phyloP scores from a whole-genome alignment of 2,329 filamentous ascomycete species.

The Onygenales sp. region DNA sequence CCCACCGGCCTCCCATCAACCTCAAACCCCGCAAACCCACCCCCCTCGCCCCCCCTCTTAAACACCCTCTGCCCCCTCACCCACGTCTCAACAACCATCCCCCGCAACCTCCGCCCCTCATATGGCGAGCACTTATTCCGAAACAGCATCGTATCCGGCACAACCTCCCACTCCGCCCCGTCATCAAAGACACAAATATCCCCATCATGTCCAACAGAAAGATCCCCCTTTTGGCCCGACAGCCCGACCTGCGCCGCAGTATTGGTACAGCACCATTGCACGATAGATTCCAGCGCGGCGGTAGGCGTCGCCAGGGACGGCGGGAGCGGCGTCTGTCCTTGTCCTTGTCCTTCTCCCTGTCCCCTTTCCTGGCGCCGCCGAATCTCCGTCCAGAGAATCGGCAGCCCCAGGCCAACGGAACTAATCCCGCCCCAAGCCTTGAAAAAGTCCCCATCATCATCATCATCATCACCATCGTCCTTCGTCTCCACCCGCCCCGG shows the following conservation, averaged over 20 bases:
- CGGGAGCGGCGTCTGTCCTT: slow-evolving; percentile 16
- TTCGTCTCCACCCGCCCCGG: slow-evolving; percentile 26
- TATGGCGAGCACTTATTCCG: slow-evolving; percentile 88
- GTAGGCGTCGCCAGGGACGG: neutral
- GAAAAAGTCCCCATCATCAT: slow-evolving; percentile 71
- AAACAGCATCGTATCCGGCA: slow-evolving; percentile 77
- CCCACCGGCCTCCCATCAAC: slow-evolving; percentile 31
- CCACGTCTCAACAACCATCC: slow-evolving; percentile 79
- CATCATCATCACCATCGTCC: neutral
- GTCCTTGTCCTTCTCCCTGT: slow-evolving; percentile 19
- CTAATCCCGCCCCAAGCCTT: slow-evolving; percentile 94
- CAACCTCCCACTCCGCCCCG: slow-evolving; percentile 63
- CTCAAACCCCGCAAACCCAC: slow-evolving; percentile 22
- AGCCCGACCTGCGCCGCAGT: slow-evolving; percentile 85
- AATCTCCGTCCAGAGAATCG: slow-evolving; percentile 77
- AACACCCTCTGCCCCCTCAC: slow-evolving; percentile 69
- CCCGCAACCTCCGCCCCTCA: slow-evolving; percentile 67
- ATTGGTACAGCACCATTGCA: slow-evolving; percentile 73
- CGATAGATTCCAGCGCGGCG: slow-evolving; percentile 61
- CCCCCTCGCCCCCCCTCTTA: slow-evolving; percentile 46
- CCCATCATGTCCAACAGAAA: slow-evolving; percentile 74
- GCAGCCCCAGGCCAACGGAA: slow-evolving; percentile 82
- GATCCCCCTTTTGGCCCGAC: slow-evolving; percentile 67
- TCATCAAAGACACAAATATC: slow-evolving; percentile 93
- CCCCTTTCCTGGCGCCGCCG: slow-evolving; percentile 23